phyloP scores from a whole-genome alignment of 768 basidiomycete species.

The Termitomyces sp. region DNA sequence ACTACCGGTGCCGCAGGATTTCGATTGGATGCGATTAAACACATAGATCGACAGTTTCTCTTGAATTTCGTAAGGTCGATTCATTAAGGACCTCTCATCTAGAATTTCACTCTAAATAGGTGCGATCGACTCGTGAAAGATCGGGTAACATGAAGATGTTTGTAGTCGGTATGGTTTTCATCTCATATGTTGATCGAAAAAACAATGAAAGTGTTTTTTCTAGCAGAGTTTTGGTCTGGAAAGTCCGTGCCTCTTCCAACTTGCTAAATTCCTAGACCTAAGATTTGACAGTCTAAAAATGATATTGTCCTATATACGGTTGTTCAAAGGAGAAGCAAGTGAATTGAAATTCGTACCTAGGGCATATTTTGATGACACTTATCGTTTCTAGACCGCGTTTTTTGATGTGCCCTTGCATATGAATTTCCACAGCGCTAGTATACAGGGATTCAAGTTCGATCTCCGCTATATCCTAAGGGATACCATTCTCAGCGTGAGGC shows the following conservation, averaged over 20 bases:
- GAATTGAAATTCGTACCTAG: not conserved
- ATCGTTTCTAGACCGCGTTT: slow-evolving; percentile 59
- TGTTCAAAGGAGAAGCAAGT: slow-evolving; percentile 60
- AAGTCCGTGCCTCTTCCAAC: slow-evolving; percentile 35
- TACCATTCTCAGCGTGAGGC: slow-evolving; percentile 61
- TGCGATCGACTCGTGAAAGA: slow-evolving; percentile 42
- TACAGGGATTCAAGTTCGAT: slow-evolving; percentile 61
- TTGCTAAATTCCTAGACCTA: not conserved
- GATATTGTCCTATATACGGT: slow-evolving; percentile 53
- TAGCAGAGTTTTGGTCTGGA: slow-evolving; percentile 81
- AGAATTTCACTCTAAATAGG: slow-evolving; percentile 25
- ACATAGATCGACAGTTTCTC: slow-evolving; percentile 71
- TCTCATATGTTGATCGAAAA: not conserved
- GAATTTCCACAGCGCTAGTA: slow-evolving; percentile 77
- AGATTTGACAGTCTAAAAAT: slow-evolving; percentile 32
- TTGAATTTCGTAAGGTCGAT: slow-evolving; percentile 51
- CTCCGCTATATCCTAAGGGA: slow-evolving; percentile 66
- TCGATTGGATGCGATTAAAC: slow-evolving; percentile 88
- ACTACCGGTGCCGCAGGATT: slow-evolving; percentile 70
- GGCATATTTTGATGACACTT: not conserved
- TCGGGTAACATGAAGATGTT: slow-evolving; percentile 51
- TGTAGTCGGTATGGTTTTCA: slow-evolving; percentile 33
- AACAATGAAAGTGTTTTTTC: slow-evolving; percentile 5
- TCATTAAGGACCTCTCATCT: not conserved
- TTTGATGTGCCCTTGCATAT: slow-evolving; percentile 90